phyloP scores from a whole-genome alignment of 768 basidiomycete genomes.

The Lactifluus subvellereus region DNA sequence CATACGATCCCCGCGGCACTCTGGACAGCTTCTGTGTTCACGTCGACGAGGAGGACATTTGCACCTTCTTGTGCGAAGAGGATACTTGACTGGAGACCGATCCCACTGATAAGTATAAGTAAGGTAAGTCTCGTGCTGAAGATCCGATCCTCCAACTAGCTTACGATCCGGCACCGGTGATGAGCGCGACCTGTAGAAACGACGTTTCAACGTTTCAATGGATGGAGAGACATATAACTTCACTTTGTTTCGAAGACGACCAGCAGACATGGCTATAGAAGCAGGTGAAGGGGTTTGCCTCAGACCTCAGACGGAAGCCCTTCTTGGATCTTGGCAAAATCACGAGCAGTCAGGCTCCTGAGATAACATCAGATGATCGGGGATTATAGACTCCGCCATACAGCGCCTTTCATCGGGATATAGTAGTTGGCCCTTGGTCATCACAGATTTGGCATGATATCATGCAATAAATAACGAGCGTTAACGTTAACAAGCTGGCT shows the following conservation, averaged over 20 bases:
- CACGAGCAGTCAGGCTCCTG: no score
- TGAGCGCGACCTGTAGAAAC: conserved; percentile 53
- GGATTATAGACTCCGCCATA: no score
- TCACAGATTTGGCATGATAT: no score
- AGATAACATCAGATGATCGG: no score
- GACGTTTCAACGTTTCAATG: not conserved
- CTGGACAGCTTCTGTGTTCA: conserved; percentile 72
- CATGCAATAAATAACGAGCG: no score
- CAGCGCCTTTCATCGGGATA: no score
- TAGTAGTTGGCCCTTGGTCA: no score
- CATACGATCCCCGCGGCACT: conserved; percentile 58
- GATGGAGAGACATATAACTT: conserved; percentile 7
- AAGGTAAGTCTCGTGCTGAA: not conserved
- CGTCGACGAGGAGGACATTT: conserved; percentile 82
- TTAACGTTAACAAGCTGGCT: no score
- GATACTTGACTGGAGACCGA: conserved; percentile 93
- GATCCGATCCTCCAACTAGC: conserved; percentile 29
- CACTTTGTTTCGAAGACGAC: conserved; percentile 65
- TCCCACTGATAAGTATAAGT: conserved; percentile 58
- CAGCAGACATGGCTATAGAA: conserved; percentile 29
- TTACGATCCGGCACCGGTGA: conserved; percentile 89
- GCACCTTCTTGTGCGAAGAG: conserved; percentile 94
- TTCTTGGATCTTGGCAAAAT: no score
- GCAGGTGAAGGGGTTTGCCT: not conserved
- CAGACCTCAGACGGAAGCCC: not conserved